These are phyloP conservation scores for Oehlia diaphana DNA, from an alignment of 192 early-diverging fungal genomes.

Conservation along the genomic window DNA sequence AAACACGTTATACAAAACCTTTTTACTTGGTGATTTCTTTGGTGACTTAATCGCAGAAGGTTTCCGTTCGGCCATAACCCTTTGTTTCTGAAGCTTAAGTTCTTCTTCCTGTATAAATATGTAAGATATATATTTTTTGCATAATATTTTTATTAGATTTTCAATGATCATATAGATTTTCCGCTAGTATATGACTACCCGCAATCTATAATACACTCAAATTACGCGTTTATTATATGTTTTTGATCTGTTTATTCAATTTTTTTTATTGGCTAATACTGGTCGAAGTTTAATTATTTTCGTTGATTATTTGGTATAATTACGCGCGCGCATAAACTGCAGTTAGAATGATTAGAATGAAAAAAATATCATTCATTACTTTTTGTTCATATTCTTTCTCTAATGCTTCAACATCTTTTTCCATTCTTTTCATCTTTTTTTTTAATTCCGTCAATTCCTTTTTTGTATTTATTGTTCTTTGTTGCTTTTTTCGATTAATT, in stretches of 20 bases:
- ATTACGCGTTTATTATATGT: background rate
- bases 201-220: background rate
- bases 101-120: background rate
- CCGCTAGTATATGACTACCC: no score
- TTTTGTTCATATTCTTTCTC: background rate
- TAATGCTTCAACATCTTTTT: background rate
- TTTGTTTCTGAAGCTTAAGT: constrained; percentile 3
- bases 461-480: background rate
- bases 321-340: background rate
- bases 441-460: constrained; percentile 4
- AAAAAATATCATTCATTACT: background rate
- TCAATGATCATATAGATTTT: background rate
- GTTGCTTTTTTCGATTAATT: background rate
- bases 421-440: constrained; percentile 11
- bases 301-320: no score
- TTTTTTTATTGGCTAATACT: no score
- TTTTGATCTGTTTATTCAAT: no score
- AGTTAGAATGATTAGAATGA: background rate
- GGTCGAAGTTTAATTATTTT: no score
- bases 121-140: background rate
- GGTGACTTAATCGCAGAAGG: background rate
- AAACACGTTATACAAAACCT: background rate
- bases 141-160: background rate
- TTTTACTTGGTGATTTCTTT: background rate
- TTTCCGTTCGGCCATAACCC: background rate